Percentiles rank a stretch among this genome's conserved stretches.
These are phyloP conservation scores for Babesia microti DNA, from an alignment of 169 alveolate species.

Conservation along the genomic window DNA sequence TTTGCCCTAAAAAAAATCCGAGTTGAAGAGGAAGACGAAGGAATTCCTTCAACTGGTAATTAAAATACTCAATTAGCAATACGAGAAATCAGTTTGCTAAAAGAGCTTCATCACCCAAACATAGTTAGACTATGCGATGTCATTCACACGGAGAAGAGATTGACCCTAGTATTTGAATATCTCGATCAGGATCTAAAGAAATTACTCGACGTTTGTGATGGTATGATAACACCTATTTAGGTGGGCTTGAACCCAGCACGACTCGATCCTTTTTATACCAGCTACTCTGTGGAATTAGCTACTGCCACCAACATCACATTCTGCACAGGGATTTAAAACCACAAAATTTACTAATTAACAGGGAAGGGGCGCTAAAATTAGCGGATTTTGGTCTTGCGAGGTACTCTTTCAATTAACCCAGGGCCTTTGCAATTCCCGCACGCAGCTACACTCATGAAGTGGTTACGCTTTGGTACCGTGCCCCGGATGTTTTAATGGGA, in stretches of 20 bases:
- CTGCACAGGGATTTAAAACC: conserved; percentile 99
- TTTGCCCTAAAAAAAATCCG: conserved; percentile 94
- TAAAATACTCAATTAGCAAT: conserved; percentile 73
- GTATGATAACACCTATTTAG: conserved; percentile 35
- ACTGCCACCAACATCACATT: conserved; percentile 95
- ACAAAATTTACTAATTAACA: conserved; percentile 88
- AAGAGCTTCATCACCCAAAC: conserved; percentile 96
- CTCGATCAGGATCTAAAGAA: conserved; percentile 95
- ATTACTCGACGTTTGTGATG: conserved; percentile 83
- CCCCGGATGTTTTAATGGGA: conserved; percentile 99
- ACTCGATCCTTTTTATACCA: conserved; percentile 87
- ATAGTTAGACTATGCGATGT: conserved; percentile 96
- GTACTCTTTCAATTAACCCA: conserved; percentile 40
- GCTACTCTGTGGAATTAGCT: conserved; percentile 90
- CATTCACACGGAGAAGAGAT: conserved; percentile 90
- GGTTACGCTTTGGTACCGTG: conserved; percentile 98
- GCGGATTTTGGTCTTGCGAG: conserved; percentile 99
- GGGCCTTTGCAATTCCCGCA: conserved; percentile 96
- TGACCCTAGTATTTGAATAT: conserved; percentile 95
- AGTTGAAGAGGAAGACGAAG: conserved; percentile 98
- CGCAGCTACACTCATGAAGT: conserved; percentile 95
- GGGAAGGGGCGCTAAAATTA: conserved; percentile 84
- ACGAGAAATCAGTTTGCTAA: conserved; percentile 91
- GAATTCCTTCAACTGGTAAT: conserved; percentile 78
- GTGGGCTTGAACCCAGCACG: conserved; percentile 74